Conservation (phyloP, 305 asterid species). For the Salvia sclarea region DNA sequence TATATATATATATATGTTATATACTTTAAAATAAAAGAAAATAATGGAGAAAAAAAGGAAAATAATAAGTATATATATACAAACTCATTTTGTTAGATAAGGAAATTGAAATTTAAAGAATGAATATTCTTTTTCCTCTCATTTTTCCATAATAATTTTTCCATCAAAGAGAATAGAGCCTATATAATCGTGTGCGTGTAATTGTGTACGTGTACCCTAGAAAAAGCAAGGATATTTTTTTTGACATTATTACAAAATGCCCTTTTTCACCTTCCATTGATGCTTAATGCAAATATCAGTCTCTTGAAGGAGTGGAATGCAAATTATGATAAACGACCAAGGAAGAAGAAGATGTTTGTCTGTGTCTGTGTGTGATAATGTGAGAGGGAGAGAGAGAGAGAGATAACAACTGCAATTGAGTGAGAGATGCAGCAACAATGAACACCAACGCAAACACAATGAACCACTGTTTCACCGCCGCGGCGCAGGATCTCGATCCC, state of each 20-base stretch:
- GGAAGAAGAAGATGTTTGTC: conserved; percentile 15
- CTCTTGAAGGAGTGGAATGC: conserved; percentile 30
- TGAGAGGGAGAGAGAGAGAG: conserved; percentile 18
- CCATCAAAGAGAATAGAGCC: too few species aligned
- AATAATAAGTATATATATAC: too few species aligned
- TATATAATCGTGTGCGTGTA: too few species aligned
- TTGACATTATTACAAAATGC: background rate
- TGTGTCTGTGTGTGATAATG: conserved; percentile 5
- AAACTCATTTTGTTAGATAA: too few species aligned
- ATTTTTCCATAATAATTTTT: too few species aligned
- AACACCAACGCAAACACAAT: conserved; percentile 35
- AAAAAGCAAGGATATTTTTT: background rate
- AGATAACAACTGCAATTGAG: conserved; percentile 12
- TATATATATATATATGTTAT: too few species aligned
- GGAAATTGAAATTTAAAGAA: too few species aligned
- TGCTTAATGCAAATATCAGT: conserved; percentile 4
- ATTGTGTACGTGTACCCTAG: too few species aligned
- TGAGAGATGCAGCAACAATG: conserved; percentile 35
- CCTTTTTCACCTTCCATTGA: background rate
- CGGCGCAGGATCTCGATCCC: conserved; percentile 46
- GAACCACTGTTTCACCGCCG: conserved; percentile 43
- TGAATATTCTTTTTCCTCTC: too few species aligned
- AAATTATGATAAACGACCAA: conserved; percentile 20
- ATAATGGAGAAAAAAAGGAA: too few species aligned
- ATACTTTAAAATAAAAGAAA: too few species aligned